A percentile compares a stretch with the other conserved stretches of the same genome.
Evolutionary conservation across 495 filamentous ascomycete genomes (phyloP).

Genomic region (Talaromyces thailandensis): DNA sequence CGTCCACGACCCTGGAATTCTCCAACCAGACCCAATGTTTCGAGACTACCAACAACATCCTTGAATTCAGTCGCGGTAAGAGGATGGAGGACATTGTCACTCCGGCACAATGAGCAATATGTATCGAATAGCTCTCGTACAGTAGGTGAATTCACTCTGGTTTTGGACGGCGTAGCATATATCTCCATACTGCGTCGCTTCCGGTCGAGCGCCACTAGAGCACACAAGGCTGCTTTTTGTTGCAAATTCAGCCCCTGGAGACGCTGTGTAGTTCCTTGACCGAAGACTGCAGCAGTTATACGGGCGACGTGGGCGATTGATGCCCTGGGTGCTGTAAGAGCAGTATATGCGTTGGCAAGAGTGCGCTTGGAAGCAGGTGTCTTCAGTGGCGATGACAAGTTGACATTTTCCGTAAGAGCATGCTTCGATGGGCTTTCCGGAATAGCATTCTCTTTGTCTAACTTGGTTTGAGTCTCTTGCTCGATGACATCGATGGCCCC

Average conservation of each 20-base stretch:
- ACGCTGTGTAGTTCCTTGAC: conserved; percentile 72
- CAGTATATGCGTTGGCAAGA: conserved; percentile 48
- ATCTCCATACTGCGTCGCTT: conserved; percentile 28
- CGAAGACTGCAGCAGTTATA: conserved; percentile 76
- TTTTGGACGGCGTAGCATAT: conserved; percentile 49
- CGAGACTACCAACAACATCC: conserved; percentile 83
- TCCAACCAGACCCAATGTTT: conserved; percentile 73
- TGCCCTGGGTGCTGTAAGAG: conserved; percentile 77
- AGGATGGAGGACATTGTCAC: conserved; percentile 76
- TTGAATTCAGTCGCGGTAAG: conserved; percentile 84
- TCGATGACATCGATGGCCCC: conserved; percentile 86
- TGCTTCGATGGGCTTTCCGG: conserved; percentile 40
- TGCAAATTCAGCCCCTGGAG: conserved; percentile 85
- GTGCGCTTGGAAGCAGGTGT: conserved; percentile 15
- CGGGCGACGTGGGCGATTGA: conserved; percentile 84
- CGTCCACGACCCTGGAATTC: conserved; percentile 63
- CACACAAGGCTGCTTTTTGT: conserved; percentile 90
- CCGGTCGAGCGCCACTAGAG: conserved; percentile 72
- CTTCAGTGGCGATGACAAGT: conserved; percentile 51
- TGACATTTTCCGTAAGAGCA: conserved; percentile 59
- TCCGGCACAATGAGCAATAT: conserved; percentile 71
- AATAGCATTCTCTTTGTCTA: conserved; percentile 24
- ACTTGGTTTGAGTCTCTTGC: conserved; percentile 54
- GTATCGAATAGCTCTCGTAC: conserved; percentile 69
- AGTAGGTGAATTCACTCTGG: conserved; percentile 51